Conservation (phyloP, 1,284 basidiomycete genomes). For the Bondarzewia mesenterica region DNA sequence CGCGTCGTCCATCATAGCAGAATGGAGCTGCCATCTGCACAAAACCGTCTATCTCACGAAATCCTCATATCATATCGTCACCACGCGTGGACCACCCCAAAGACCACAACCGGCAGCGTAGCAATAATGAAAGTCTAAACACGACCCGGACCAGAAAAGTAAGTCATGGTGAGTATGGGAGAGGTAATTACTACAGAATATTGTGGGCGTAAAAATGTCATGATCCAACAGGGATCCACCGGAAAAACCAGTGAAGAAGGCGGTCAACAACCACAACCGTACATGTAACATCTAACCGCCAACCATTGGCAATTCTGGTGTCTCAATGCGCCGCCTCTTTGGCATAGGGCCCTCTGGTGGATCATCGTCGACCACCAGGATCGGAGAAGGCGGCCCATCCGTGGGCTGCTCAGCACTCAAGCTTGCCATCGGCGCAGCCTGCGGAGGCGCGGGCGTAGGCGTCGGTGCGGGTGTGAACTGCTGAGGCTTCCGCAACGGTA, state of each 20-base stretch:
- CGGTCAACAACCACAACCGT: neutral
- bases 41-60: no score
- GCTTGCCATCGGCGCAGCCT: constrained; percentile 3
- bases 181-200: no score
- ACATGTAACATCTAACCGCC: neutral
- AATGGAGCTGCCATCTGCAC: no score
- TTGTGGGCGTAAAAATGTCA: no score
- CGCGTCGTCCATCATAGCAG: no score
- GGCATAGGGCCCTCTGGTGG: constrained; percentile 9
- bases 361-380: constrained; percentile 51
- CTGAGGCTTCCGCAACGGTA: constrained; percentile 21
- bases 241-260: neutral
- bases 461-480: constrained; percentile 17
- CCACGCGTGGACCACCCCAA: no score
- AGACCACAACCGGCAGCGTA: no score
- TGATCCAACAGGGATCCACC: no score
- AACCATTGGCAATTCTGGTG: neutral
- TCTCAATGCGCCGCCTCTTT: constrained; percentile 12
- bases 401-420: neutral
- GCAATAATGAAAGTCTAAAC: no score
- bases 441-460: constrained; percentile 19
- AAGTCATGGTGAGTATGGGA: no score
- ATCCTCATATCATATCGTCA: no score
- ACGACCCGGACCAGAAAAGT: no score
- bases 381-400: constrained; percentile 22